A percentile compares a stretch with the other conserved stretches of the same genome.
Conservation (phyloP, 306 rosid genomes). For the Quercus dentata region DNA sequence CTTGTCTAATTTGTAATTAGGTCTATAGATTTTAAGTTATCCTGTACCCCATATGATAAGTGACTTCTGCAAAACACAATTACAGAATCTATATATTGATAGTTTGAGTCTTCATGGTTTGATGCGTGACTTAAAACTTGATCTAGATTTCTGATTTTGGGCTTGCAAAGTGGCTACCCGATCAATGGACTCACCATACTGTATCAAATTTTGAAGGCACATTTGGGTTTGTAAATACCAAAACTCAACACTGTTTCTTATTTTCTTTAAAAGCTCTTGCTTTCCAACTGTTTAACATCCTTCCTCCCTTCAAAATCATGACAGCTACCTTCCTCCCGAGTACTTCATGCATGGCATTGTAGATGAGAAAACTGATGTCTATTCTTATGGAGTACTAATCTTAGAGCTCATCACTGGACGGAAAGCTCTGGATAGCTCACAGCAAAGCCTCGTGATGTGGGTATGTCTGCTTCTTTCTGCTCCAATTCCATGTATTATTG, state of each 20-base stretch:
- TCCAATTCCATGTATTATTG: background rate
- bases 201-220: conserved; percentile 96
- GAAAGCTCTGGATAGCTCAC: conserved; percentile 87
- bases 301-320: conserved; percentile 18
- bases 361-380: conserved; percentile 95
- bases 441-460: conserved; percentile 95
- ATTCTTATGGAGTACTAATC: conserved; percentile 84
- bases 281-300: conserved; percentile 11
- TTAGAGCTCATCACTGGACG: conserved; percentile 89
- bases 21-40: background rate
- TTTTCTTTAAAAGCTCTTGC: background rate
- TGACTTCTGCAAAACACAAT: background rate
- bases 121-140: conserved; percentile 24
- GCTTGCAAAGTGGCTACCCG: conserved; percentile 97
- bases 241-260: conserved; percentile 2
- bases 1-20: background rate
- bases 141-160: conserved; percentile 93
- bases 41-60: background rate
- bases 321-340: conserved; percentile 98
- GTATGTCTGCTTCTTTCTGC: conserved; percentile 39
- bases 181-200: conserved; percentile 94
- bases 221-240: conserved; percentile 72
- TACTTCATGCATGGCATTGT: conserved; percentile 98
- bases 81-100: background rate
- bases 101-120: background rate